phyloP scores from a whole-genome alignment of 352 stramenopile species.

The Thalassiosira livingstoniorum region DNA sequence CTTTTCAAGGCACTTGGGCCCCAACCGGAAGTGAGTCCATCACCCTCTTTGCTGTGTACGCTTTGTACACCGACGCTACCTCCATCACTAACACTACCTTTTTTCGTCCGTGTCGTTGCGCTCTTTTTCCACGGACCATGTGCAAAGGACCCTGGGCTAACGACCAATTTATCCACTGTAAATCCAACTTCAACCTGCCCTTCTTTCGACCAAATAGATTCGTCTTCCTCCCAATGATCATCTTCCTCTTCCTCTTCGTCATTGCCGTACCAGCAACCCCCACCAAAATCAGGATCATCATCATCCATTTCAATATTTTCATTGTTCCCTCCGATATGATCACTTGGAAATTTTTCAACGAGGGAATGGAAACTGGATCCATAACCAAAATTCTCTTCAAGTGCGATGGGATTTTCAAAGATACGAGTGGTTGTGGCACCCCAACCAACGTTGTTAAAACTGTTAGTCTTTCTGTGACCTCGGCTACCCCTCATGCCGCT shows the following conservation, averaged over 20 bases:
- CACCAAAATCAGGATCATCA: neutral
- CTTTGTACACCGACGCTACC: neutral
- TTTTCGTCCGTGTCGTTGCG: neutral
- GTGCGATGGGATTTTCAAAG: neutral
- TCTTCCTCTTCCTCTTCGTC: conserved; percentile 18
- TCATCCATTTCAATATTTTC: neutral
- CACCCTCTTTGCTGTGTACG: too few species aligned
- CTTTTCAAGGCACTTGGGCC: conserved; percentile 36
- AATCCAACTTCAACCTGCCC: conserved; percentile 60
- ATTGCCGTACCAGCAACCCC: neutral
- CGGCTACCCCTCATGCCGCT: neutral
- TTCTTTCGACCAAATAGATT: conserved; percentile 39
- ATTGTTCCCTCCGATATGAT: neutral
- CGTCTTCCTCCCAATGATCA: conserved; percentile 13
- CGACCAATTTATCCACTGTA: conserved; percentile 49
- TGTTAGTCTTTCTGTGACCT: neutral
- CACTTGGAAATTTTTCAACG: neutral
- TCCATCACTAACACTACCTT: neutral
- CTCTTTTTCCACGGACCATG: neutral
- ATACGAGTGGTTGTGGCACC: neutral
- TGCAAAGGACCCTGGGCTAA: conserved; percentile 36
- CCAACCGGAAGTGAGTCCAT: neutral
- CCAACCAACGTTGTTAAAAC: conserved; percentile 1
- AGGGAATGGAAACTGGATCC: too few species aligned
- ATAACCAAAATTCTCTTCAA: too few species aligned